Evolutionary conservation across 306 rosid genomes (phyloP).

Genomic region (Betula pendula): DNA sequence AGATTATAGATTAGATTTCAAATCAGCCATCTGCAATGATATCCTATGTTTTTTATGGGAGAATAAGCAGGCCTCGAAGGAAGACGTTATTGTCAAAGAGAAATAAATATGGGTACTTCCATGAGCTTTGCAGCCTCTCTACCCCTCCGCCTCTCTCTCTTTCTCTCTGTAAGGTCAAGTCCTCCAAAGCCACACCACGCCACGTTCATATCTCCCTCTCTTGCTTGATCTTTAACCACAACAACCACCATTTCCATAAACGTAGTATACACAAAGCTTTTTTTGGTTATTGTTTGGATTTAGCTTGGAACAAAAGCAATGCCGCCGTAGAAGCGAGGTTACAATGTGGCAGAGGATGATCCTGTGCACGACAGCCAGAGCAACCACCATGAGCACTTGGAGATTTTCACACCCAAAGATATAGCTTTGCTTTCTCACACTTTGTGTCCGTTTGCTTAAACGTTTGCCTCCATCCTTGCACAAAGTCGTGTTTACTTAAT

Average conservation of each 20-base stretch:
- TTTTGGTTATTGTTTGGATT: background rate
- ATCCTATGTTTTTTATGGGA: too few species aligned
- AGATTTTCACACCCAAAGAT: too few species aligned
- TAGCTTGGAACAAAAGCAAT: slow-evolving; percentile 44
- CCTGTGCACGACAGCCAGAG: slow-evolving; percentile 27
- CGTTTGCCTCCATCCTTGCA: too few species aligned
- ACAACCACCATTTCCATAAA: background rate
- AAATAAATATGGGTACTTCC: slow-evolving; percentile 21
- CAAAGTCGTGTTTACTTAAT: too few species aligned
- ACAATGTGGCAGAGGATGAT: slow-evolving; percentile 41
- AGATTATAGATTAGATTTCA: too few species aligned
- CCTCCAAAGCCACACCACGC: slow-evolving; percentile 22
- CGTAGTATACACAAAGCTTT: background rate
- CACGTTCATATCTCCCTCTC: slow-evolving; percentile 13
- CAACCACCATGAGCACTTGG: slow-evolving; percentile 31
- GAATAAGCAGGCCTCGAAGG: too few species aligned
- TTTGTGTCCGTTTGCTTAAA: too few species aligned
- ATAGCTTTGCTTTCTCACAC: too few species aligned
- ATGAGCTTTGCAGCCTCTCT: slow-evolving; percentile 29
- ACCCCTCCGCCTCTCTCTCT: slow-evolving; percentile 35
- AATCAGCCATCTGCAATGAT: too few species aligned
- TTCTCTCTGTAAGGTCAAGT: slow-evolving; percentile 18
- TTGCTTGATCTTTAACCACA: background rate
- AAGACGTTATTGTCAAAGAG: background rate
- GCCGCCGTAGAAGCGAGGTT: slow-evolving; percentile 65